A percentile compares a stretch with the other conserved stretches of the same genome.
These are phyloP conservation scores for Acacia confusa DNA, from an alignment of 306 rosid species.

Conservation along the genomic window DNA sequence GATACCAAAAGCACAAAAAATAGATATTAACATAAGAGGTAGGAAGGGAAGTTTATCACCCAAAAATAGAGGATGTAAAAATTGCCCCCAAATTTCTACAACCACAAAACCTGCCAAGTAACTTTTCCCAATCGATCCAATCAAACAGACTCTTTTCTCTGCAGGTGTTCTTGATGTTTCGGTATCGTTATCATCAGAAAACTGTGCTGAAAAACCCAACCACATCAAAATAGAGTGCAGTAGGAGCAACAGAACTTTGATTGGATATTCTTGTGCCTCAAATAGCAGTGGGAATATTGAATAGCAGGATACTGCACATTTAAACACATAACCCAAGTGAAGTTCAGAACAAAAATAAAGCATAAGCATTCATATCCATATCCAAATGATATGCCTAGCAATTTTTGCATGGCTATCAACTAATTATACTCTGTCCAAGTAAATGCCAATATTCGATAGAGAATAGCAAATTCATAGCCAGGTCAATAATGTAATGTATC, in stretches of 20 bases:
- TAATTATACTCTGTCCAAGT: not conserved
- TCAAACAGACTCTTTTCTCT: constrained; percentile 38
- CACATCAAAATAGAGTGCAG: constrained; percentile 66
- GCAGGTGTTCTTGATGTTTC: constrained; percentile 29
- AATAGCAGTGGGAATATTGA: constrained; percentile 77
- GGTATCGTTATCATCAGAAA: constrained; percentile 36
- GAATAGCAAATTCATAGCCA: not conserved
- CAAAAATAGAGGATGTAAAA: constrained; percentile 72
- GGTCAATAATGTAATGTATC: not conserved
- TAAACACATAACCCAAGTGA: constrained; percentile 10
- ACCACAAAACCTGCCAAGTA: constrained; percentile 66
- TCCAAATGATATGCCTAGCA: constrained; percentile 4
- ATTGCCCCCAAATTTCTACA: constrained; percentile 80
- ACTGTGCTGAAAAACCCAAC: constrained; percentile 75
- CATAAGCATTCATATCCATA: not conserved
- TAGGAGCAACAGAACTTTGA: constrained; percentile 71
- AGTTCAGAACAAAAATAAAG: not conserved
- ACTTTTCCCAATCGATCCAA: constrained; percentile 52
- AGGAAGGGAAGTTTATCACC: constrained; percentile 71
- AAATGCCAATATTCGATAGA: not conserved
- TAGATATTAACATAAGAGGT: constrained; percentile 78
- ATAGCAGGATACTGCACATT: constrained; percentile 80
- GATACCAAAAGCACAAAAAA: constrained; percentile 72
- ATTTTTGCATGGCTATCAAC: constrained; percentile 25
- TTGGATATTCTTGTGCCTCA: constrained; percentile 83